Percentiles rank a stretch among this genome's conserved stretches.
These are phyloP conservation scores for Populus nigra DNA, from an alignment of 345 rosid genomes.

Conservation along the genomic window DNA sequence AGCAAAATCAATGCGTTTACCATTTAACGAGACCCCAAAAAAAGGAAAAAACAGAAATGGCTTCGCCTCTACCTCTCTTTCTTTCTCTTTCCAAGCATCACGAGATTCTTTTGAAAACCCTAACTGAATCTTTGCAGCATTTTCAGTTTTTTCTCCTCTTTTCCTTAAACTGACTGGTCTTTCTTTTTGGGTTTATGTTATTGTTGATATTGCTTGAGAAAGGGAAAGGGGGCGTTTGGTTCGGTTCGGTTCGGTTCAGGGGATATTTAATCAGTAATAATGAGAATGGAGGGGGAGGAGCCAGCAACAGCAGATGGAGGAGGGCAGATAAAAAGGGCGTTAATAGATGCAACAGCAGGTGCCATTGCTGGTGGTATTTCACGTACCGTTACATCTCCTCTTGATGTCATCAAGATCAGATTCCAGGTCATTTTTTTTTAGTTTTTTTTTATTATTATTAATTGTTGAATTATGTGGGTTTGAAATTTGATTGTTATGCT, in stretches of 20 bases:
- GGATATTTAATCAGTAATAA: not conserved
- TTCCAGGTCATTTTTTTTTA: slow-evolving; percentile 59
- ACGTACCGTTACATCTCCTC: slow-evolving; percentile 91
- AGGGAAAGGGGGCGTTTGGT: slow-evolving; percentile 12
- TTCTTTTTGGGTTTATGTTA: not conserved
- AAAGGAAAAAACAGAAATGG: slow-evolving; percentile 13
- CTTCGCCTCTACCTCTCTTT: not conserved
- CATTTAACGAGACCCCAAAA: not conserved
- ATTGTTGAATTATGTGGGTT: not conserved
- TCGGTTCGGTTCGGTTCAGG: not conserved
- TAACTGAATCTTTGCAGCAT: not conserved
- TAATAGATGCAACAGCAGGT: slow-evolving; percentile 67
- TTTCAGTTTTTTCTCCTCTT: not conserved
- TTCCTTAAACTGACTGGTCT: not conserved
- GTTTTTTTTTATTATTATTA: not conserved
- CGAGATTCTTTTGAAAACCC: not conserved
- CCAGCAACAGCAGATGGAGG: slow-evolving; percentile 26
- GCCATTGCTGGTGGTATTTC: slow-evolving; percentile 80
- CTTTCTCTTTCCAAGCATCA: slow-evolving; percentile 11
- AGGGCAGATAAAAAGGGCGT: slow-evolving; percentile 67
- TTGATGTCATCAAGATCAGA: slow-evolving; percentile 95
- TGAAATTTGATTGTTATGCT: not conserved
- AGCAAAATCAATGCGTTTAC: not conserved
- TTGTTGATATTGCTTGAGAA: slow-evolving; percentile 7
- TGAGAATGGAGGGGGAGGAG: slow-evolving; percentile 41